Percentiles rank a stretch among this genome's conserved stretches.
phyloP scores from a whole-genome alignment of 2,329 filamentous ascomycete species.

The Microdochium trichocladiopsis region DNA sequence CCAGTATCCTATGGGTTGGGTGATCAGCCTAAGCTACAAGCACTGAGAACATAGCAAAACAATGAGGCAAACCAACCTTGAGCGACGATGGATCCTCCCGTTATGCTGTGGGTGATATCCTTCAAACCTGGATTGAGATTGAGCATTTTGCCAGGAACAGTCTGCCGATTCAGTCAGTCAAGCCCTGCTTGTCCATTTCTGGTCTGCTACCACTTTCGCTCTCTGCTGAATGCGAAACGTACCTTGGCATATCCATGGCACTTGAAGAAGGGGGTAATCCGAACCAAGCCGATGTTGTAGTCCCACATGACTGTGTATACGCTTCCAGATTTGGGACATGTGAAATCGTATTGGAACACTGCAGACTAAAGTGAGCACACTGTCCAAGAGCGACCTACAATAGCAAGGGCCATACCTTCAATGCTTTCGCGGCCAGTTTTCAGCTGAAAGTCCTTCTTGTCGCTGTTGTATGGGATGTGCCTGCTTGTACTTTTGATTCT shows the following conservation, averaged over 20 bases:
- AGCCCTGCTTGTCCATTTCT: background rate
- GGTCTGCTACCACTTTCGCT: background rate
- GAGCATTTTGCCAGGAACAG: constrained; percentile 78
- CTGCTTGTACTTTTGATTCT: constrained; percentile 54
- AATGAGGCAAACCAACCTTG: constrained; percentile 57
- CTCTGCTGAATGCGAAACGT: constrained; percentile 11
- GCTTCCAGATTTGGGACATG: constrained; percentile 56
- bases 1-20: constrained; percentile 72
- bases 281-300: constrained; percentile 87
- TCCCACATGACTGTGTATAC: constrained; percentile 89
- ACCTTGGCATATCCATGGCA: constrained; percentile 84
- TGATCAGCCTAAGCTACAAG: constrained; percentile 1
- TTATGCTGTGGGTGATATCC: constrained; percentile 91
- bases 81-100: constrained; percentile 80
- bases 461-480: constrained; percentile 90
- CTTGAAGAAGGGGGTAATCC: constrained; percentile 94
- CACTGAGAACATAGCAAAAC: background rate
- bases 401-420: constrained; percentile 59
- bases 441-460: constrained; percentile 81
- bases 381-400: background rate
- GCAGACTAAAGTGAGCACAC: constrained; percentile 2
- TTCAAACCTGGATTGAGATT: constrained; percentile 72
- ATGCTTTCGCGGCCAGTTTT: constrained; percentile 86
- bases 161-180: constrained; percentile 43
- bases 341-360: constrained; percentile 85